Base-by-base conservation (phyloP, 805 yeast genomes). In the Tetrapisispora pingtungensis region DNA sequence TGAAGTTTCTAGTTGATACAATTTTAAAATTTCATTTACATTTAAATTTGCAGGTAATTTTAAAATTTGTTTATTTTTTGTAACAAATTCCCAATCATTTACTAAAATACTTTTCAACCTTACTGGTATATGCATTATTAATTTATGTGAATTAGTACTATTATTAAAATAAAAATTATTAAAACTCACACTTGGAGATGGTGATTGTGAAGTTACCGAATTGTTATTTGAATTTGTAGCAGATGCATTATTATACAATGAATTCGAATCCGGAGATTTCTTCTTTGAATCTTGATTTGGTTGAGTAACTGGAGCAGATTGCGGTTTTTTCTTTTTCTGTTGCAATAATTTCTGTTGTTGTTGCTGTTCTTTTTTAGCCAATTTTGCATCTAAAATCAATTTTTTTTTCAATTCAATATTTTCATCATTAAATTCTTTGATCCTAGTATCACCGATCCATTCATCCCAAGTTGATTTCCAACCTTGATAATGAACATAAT, bases 391-490 rank as follows among this genome's bases (percentile, higher is more conserved):
- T 28, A 65, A 65, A 47, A 75, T 75, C 50, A 85, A 64, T 48
- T 75, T 80, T 51, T 78, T 75, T 61, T 81, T 85, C 41, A 77
- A 64, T 40, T 72, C 67, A 43, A 82, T 53, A 55, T 84, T 87
- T 50, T 82, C 95, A 27, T 77, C 81, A 41, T 74, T 83, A 57
- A 70, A 71, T 49, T 78, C 81, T 56, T 85, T 68, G 6, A 90
- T 73, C 31, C 97, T 67, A 33, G 77, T 80, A 7, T 65, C 62
- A 1, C 75, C 73, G 1, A 90, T 90, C 98, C 98, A 90, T 62
- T 90, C 98, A 59, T 90, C 97, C 96, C 96, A 90, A 46, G 88
- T 80, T 15, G 81, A 65, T 57, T 89, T 90, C 98, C 98, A 90
- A 3, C 98, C 97, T 53, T 81, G 83, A 64, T 90, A 90, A 58